phyloP scores from a whole-genome alignment of 768 basidiomycete genomes.

The Rhizopogon vinicolor region DNA sequence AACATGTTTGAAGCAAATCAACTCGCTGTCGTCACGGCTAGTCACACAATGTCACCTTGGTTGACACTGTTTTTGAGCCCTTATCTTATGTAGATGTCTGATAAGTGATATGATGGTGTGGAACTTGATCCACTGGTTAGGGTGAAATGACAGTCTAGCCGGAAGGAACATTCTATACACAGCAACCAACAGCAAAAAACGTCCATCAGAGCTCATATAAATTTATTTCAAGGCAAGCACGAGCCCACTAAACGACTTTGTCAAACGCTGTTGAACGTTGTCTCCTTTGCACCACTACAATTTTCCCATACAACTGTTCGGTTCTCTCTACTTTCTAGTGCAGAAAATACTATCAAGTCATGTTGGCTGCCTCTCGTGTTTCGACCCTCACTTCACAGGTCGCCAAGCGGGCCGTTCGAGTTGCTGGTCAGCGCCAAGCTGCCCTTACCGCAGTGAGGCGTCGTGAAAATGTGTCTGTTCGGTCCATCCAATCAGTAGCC shows the following conservation, averaged over 20 bases:
- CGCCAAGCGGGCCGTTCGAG: constrained; percentile 42
- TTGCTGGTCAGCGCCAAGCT: constrained; percentile 39
- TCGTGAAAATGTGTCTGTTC: constrained; percentile 27
- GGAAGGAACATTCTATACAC: neutral
- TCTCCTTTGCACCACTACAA: neutral
- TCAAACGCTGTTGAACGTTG: too few species aligned
- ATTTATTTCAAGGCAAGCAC: too few species aligned
- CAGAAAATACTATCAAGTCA: constrained; percentile 6
- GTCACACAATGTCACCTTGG: too few species aligned
- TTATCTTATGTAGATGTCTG: too few species aligned
- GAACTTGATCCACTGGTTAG: too few species aligned
- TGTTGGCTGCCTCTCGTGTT: constrained; percentile 28
- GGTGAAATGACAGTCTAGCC: too few species aligned
- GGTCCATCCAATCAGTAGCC: constrained; percentile 55
- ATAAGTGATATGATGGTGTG: too few species aligned
- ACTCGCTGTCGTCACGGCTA: too few species aligned
- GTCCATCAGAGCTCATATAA: too few species aligned
- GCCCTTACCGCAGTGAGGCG: constrained; percentile 36
- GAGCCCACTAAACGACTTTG: too few species aligned
- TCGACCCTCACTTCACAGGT: constrained; percentile 16
- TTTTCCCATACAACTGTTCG: neutral
- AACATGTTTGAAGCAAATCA: too few species aligned
- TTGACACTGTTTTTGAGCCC: too few species aligned
- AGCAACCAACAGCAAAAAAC: neutral
- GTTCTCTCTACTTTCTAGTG: neutral